phyloP scores from a whole-genome alignment of 176 grass and related monocot species.

The Calamus simplicifolius region DNA sequence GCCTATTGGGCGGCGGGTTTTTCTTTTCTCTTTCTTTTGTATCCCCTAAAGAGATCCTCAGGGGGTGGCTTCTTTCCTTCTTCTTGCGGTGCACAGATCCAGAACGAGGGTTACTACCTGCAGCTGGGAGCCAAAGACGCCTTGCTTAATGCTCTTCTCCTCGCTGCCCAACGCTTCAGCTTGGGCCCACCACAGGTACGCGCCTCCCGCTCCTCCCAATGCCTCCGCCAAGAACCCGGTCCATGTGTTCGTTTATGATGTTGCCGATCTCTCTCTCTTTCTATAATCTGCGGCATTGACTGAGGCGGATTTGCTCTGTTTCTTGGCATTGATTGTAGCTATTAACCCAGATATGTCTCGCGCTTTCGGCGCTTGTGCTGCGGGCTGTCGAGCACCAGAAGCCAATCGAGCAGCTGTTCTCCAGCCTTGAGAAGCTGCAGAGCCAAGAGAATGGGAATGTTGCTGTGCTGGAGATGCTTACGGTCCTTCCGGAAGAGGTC shows the following conservation, averaged over 20 bases:
- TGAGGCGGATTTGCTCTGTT: background rate
- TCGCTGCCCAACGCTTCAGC: conserved; percentile 58
- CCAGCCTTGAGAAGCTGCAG: conserved; percentile 44
- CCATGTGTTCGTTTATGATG: no score
- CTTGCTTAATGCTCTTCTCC: conserved; percentile 61
- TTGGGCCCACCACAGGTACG: conserved; percentile 39
- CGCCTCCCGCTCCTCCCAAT: background rate
- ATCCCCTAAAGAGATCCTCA: background rate
- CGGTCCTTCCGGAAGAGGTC: conserved; percentile 81
- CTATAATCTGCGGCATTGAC: background rate
- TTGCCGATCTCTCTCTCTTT: no score
- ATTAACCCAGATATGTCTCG: conserved; percentile 89
- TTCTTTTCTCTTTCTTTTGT: background rate
- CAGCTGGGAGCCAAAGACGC: conserved; percentile 25
- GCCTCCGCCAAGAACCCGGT: no score
- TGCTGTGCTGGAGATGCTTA: conserved; percentile 74
- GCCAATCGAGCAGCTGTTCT: conserved; percentile 66
- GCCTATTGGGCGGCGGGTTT: no score
- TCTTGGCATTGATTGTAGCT: conserved; percentile 25
- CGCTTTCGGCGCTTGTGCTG: conserved; percentile 54
- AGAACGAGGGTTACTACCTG: conserved; percentile 37
- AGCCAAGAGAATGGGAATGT: conserved; percentile 36
- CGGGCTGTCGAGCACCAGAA: conserved; percentile 36
- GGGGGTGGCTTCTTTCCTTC: background rate
- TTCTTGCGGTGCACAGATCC: conserved; percentile 21